Evolutionary conservation across 1,139 yeast species (phyloP).

Genomic region (Blastobotrys persicus): DNA sequence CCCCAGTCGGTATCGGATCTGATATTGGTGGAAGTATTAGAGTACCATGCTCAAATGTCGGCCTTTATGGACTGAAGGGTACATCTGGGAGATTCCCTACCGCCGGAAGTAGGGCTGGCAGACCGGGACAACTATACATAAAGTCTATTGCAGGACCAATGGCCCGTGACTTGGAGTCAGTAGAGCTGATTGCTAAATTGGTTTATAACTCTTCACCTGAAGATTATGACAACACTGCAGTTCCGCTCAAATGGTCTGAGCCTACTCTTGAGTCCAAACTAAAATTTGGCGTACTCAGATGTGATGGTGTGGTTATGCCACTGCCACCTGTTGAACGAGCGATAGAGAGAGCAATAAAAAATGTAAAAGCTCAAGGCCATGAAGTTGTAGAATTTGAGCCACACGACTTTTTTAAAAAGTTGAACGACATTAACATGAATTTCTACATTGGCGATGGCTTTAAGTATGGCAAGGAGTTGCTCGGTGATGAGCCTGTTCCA

Average conservation of each 20-base stretch:
- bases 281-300: conserved; percentile 32
- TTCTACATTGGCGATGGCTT: conserved; percentile 1
- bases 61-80: conserved; percentile 51
- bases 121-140: conserved; percentile 46
- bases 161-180: conserved; percentile 51
- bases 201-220: conserved; percentile 57
- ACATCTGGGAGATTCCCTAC: conserved; percentile 49
- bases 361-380: conserved; percentile 28
- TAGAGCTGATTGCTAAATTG: conserved; percentile 53
- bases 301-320: conserved; percentile 36
- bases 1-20: conserved; percentile 54
- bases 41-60: conserved; percentile 53
- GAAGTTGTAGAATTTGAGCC: conserved; percentile 40
- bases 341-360: conserved; percentile 30
- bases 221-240: conserved; percentile 49
- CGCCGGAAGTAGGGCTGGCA: conserved; percentile 35
- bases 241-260: conserved; percentile 40
- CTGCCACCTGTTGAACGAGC: conserved; percentile 47
- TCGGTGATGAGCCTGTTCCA: conserved; percentile 4
- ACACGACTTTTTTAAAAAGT: not conserved
- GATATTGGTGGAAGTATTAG: conserved; percentile 65
- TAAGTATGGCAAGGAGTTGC: conserved; percentile 1
- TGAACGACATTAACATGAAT: not conserved
- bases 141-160: conserved; percentile 50
- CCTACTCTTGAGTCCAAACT: conserved; percentile 44